Evolutionary conservation across 345 rosid genomes (phyloP).

Genomic region (Turnera subulata): DNA sequence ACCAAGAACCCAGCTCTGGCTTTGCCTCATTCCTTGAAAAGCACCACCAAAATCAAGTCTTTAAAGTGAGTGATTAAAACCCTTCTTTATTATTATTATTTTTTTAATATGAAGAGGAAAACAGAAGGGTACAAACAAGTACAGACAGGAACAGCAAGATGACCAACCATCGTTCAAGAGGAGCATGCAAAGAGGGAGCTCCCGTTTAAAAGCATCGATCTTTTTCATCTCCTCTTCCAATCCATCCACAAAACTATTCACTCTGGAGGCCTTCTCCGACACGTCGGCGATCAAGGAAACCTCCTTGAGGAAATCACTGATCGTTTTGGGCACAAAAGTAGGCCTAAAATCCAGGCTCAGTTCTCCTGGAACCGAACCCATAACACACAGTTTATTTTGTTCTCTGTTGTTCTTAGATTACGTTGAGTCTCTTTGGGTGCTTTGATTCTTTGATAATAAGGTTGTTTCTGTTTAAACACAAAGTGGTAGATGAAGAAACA

Average conservation of each 20-base stretch:
- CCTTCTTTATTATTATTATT: too few relatives aligned
- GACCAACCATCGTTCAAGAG: conserved; percentile 73
- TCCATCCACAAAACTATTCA: conserved; percentile 47
- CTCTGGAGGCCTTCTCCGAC: conserved; percentile 37
- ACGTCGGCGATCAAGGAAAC: conserved; percentile 41
- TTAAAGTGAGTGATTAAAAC: too few relatives aligned
- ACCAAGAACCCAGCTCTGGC: not conserved
- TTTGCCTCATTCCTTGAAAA: too few relatives aligned
- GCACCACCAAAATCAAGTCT: too few relatives aligned
- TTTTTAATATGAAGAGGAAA: too few relatives aligned
- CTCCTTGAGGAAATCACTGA: conserved; percentile 48
- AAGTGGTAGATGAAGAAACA: conserved; percentile 7
- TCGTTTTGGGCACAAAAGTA: conserved; percentile 39
- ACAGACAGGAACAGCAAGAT: not conserved
- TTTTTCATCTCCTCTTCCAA: conserved; percentile 76
- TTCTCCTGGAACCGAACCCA: conserved; percentile 59
- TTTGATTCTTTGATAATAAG: not conserved
- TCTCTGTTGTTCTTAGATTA: not conserved
- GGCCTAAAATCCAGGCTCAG: conserved; percentile 67
- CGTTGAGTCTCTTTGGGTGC: not conserved
- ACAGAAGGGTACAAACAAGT: not conserved
- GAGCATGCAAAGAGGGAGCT: conserved; percentile 83
- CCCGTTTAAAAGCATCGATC: conserved; percentile 72
- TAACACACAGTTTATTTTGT: conserved; percentile 17
- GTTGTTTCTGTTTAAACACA: too few relatives aligned